These are phyloP conservation scores for Stenocarpella maydis DNA, from an alignment of 2,329 filamentous ascomycete genomes.

Conservation along the genomic window DNA sequence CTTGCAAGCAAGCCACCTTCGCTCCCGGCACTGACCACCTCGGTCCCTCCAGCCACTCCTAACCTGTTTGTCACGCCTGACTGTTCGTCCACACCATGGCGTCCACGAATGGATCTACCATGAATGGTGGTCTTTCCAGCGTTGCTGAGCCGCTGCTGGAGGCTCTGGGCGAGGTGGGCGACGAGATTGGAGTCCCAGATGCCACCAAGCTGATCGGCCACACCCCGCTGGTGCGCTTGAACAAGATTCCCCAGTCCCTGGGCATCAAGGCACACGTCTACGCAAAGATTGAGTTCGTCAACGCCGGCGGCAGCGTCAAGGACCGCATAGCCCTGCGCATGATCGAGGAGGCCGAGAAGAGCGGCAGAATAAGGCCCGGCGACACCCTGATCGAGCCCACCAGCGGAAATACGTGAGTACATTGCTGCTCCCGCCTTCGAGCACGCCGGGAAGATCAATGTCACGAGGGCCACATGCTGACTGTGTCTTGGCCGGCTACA, in stretches of 20 bases:
- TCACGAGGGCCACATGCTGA: conserved; percentile 39
- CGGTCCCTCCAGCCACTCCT: too few species aligned
- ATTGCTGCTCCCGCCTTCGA: conserved; percentile 40
- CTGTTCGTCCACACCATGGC: conserved; percentile 28
- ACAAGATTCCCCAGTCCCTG: conserved; percentile 89
- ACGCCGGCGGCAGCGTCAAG: conserved; percentile 92
- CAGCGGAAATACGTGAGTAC: conserved; percentile 83
- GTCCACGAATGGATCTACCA: conserved; percentile 29
- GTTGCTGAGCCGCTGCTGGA: conserved; percentile 16
- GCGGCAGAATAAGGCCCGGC: conserved; percentile 93
- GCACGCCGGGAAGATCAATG: neutral
- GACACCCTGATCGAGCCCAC: conserved; percentile 98
- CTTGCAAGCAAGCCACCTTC: neutral
- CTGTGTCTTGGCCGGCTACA: conserved; percentile 38
- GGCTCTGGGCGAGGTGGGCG: conserved; percentile 7
- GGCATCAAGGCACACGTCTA: conserved; percentile 91
- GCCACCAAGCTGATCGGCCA: conserved; percentile 92
- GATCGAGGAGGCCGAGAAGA: conserved; percentile 94
- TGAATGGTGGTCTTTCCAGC: conserved; percentile 20
- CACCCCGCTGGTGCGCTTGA: conserved; percentile 92
- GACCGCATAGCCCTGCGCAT: conserved; percentile 96
- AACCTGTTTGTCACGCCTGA: neutral
- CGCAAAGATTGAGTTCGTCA: conserved; percentile 92
- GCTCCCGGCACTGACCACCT: neutral
- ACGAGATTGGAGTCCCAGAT: conserved; percentile 54